Evolutionary conservation across 352 stramenopile genomes (phyloP).

Genomic region (Pythium grandisporangium): DNA sequence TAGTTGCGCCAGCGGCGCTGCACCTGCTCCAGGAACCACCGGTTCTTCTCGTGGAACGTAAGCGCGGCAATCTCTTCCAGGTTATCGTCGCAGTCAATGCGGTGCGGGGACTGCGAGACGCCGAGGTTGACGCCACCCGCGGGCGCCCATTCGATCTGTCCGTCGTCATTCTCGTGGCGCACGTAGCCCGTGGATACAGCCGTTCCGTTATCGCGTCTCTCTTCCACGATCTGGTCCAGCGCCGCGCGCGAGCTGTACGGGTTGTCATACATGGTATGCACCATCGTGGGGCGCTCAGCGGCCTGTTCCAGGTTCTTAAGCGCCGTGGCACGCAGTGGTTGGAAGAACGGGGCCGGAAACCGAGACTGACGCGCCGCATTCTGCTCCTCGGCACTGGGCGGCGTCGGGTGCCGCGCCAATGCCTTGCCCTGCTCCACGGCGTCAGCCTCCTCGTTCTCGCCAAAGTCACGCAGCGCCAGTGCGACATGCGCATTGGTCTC

Average conservation of each 20-base stretch:
- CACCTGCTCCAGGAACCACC: conserved; percentile 74
- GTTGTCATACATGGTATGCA: conserved; percentile 51
- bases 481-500: conserved; percentile 69
- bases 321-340: conserved; percentile 65
- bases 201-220: conserved; percentile 45
- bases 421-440: conserved; percentile 6
- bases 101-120: conserved; percentile 26
- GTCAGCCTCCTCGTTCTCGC: conserved; percentile 30
- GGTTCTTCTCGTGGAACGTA: conserved; percentile 78
- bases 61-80: conserved; percentile 80
- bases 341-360: conserved; percentile 41
- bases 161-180: conserved; percentile 52
- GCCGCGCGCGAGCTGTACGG: conserved; percentile 40
- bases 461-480: conserved; percentile 70
- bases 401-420: no score
- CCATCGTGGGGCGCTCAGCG: conserved; percentile 71
- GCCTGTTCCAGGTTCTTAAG: conserved; percentile 70
- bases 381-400: no score
- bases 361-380: not conserved
- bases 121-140: conserved; percentile 32
- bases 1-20: conserved; percentile 72
- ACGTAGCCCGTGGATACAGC: conserved; percentile 75
- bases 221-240: conserved; percentile 44
- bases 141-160: conserved; percentile 61
- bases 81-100: conserved; percentile 70